Evolutionary conservation across 805 yeast species (phyloP).

Genomic region (Kazachstania psychrophila): DNA sequence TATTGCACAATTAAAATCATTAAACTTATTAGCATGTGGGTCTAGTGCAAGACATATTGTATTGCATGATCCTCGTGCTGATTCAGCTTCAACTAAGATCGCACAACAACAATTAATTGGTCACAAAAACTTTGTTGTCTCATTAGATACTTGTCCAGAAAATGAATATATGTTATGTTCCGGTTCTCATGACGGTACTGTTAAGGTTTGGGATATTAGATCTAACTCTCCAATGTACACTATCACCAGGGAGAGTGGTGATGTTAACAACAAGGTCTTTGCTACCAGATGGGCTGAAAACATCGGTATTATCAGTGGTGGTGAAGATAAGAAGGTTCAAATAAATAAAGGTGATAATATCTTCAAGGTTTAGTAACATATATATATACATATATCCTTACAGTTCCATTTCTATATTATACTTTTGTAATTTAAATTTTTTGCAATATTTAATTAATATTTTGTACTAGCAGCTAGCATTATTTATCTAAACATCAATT

Average conservation of each 20-base stretch:
- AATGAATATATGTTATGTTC: conserved; percentile 78
- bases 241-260: conserved; percentile 59
- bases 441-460: neutral
- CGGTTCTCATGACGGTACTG: conserved; percentile 95
- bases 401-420: too few relatives aligned
- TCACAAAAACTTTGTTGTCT: conserved; percentile 83
- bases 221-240: conserved; percentile 76
- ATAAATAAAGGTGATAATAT: conserved; percentile 47
- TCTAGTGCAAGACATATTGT: conserved; percentile 96
- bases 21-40: conserved; percentile 79
- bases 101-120: conserved; percentile 73
- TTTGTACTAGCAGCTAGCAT: neutral
- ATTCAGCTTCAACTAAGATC: conserved; percentile 41
- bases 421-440: neutral
- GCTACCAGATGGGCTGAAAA: conserved; percentile 75
- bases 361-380: conserved; percentile 15
- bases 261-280: conserved; percentile 59
- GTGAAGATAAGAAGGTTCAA: conserved; percentile 88
- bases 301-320: conserved; percentile 85
- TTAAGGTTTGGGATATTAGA: conserved; percentile 91
- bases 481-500: neutral
- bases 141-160: conserved; percentile 63
- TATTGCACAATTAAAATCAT: conserved; percentile 53
- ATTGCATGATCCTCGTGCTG: conserved; percentile 80
- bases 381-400: neutral